Evolutionary conservation across 345 rosid species (phyloP), one percentile per base, ranked within the genome.

Genomic region (Eucalyptus sp.): DNA sequence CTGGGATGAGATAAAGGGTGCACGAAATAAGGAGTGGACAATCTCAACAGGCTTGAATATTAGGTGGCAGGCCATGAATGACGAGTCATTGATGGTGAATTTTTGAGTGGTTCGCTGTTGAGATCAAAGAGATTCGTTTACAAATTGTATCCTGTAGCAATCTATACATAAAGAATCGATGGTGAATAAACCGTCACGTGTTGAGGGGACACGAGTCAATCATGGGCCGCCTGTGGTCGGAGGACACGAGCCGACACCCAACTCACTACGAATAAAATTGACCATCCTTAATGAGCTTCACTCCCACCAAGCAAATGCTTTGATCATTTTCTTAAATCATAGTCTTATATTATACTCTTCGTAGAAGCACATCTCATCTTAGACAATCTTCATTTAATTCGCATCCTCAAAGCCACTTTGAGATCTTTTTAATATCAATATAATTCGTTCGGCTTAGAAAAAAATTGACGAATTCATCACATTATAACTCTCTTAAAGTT

Each of bases 211-310:
- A 33, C 24, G 2, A 7, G 12, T 33, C 13, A 31, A 68, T 31
- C 2, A 68, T n/a, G 79, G 41, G 41, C 10, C 0, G 2, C 33
- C 6, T 16, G 0, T 31, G 79, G 5, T 66, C 3, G 22, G 41
- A 15, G 41, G 20, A 31, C 6, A 66, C 0, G 3, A 13, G 20
- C 5, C 2, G 0, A 66, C 41, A 31, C 79, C 41, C 33, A 15
- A 13, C 33, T 13, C 68, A 66, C 16, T 66, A 66, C 1, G 1
- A n/a, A 7, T n/a, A 14, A n/a, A n/a, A n/a, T 14, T 16, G 20
- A n/a, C 71, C 10, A 4, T 64, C 2, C 10, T 4, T n/a, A n/a
- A n/a, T 4, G 5, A n/a, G 20, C 20, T 8, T 33, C 37, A 31
- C 20, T 66, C 37, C 22, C 16, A 15, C 1, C 41, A 8, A 66